These are phyloP conservation scores for Tardiomyces digboiensis DNA, from an alignment of 1,139 yeast species.

Conservation along the genomic window DNA sequence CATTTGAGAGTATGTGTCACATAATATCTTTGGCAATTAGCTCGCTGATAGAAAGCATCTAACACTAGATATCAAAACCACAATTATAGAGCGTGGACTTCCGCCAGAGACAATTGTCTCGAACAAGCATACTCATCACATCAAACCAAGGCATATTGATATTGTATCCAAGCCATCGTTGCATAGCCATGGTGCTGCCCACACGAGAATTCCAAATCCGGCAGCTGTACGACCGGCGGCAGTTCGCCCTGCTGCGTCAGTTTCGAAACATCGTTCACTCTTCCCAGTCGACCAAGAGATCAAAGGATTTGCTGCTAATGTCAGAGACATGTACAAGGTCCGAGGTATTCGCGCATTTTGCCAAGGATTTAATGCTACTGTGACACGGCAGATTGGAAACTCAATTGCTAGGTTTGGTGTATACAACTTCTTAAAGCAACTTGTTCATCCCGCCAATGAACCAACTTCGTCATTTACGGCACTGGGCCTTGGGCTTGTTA, in stretches of 20 bases:
- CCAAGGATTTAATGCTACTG: conserved; percentile 75
- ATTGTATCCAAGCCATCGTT: not conserved
- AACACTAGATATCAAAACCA: conserved; percentile 63
- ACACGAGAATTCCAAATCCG: not conserved
- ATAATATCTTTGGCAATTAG: conserved; percentile 14
- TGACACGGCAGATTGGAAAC: conserved; percentile 67
- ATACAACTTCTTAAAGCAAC: conserved; percentile 67
- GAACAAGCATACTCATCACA: not conserved
- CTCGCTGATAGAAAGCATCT: conserved; percentile 2
- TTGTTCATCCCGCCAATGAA: conserved; percentile 27
- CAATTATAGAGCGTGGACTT: conserved; percentile 53
- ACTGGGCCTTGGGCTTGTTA: conserved; percentile 29
- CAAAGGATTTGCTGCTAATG: conserved; percentile 17
- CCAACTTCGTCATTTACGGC: conserved; percentile 13
- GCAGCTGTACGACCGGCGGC: not conserved
- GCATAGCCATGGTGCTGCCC: not conserved
- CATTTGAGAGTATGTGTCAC: too few species aligned
- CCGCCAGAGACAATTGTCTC: not conserved
- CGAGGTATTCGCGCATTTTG: conserved; percentile 73
- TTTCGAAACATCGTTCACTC: conserved; percentile 4
- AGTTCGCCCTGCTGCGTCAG: conserved; percentile 10
- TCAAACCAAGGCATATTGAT: too few species aligned
- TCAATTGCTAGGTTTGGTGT: conserved; percentile 80
- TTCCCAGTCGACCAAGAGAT: conserved; percentile 13
- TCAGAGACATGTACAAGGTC: conserved; percentile 49